Base-by-base conservation (phyloP, 176 grass and related monocot species). In the Saccharum spontaneum region DNA sequence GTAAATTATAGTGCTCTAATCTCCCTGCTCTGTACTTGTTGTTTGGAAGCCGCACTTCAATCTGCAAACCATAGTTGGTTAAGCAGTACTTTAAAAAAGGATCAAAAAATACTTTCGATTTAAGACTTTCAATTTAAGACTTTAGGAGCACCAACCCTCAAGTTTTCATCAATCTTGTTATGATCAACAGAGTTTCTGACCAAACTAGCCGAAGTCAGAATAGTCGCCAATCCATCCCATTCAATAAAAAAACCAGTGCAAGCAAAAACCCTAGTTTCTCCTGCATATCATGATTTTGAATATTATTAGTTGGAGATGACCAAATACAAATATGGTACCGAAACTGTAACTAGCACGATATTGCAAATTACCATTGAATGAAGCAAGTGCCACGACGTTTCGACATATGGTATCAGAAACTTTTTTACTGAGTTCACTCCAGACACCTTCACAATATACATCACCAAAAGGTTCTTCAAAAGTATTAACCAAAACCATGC, bases 401-500 rank as follows among this genome's bases (percentile, higher is more conserved):
- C 22, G 17, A 52, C 1, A 22, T 54, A 81, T 81, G 30, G 2
- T 38, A 15, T 17, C 15, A 18, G 79, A 33, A 38, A 16, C 20
- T 37, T 20, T 23, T 69, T 69, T 7, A 50, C 64, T 68, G 7
- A 80, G 30, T 24, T 80, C 31, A 50, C 18, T 54, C 79, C 44
- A 81, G 44, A 54, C 44, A 33, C 79, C 79, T 37, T 7, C 22
- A 38, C 43, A 30, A 38, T 3, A 81, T 36, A 24, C 14, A 46
- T 69, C 31, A 11, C 79, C 64, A 4, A 81, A 81, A 81, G 63
- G 10, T 3, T 81, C 79, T 54, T 81, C 64, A 31, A 81, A 81
- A 81, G 31, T 81, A 38, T 68, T 24, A 36, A 8, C 30, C 20
- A 81, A 50, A 52, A 69, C 5, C 30, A 68, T 37, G 64, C 7